These are phyloP conservation scores for Prunus mira DNA, from an alignment of 306 rosid species.

Conservation along the genomic window DNA sequence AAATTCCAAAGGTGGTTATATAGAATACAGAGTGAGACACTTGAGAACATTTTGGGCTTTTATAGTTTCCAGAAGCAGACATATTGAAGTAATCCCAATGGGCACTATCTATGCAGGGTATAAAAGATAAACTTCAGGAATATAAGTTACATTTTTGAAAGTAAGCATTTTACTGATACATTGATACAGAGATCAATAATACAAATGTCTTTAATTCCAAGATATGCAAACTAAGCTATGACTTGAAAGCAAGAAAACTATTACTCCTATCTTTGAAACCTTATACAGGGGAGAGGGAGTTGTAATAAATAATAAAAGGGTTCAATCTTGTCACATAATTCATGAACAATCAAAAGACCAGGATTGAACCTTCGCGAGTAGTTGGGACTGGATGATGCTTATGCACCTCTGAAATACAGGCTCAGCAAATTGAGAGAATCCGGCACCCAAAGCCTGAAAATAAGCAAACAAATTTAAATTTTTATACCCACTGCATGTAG, in stretches of 20 bases:
- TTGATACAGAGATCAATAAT: neutral
- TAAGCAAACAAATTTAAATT: constrained; percentile 19
- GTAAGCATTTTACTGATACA: neutral
- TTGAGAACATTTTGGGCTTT: constrained; percentile 2
- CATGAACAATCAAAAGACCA: constrained; percentile 16
- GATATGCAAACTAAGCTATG: neutral
- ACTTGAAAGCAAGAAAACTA: neutral
- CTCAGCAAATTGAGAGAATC: constrained; percentile 87
- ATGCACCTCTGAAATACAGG: constrained; percentile 98
- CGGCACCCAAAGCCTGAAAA: constrained; percentile 85
- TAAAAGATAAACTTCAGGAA: neutral
- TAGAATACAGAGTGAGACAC: neutral
- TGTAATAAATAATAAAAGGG: too few species aligned
- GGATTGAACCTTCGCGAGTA: constrained; percentile 72
- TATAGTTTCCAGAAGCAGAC: neutral
- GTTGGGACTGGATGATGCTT: constrained; percentile 88
- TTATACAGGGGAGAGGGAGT: too few species aligned
- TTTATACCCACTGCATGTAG: neutral
- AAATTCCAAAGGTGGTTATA: neutral
- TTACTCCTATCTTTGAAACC: neutral
- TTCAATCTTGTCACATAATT: neutral
- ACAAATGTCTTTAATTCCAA: neutral
- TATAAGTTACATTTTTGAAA: neutral
- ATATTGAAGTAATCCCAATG: neutral
- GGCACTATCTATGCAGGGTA: neutral